phyloP scores from a whole-genome alignment of 2,329 filamentous ascomycete genomes.

The Colletotrichum neosansevieriae region DNA sequence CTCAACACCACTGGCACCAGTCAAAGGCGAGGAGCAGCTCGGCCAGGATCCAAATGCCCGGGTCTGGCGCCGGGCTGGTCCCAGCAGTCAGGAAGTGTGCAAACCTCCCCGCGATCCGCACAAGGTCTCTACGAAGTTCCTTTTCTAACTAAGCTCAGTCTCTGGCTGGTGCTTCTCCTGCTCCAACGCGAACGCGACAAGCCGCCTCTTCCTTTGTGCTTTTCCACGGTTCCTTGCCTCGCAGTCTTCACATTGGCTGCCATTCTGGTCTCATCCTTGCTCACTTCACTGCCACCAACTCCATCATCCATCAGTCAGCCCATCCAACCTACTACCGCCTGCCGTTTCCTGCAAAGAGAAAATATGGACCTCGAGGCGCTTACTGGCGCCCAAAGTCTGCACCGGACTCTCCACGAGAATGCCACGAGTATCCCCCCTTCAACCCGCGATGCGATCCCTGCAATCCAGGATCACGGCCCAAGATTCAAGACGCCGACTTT shows the following conservation, averaged over 20 bases:
- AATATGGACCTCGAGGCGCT: background rate
- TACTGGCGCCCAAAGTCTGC: background rate
- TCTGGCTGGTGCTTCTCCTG: background rate
- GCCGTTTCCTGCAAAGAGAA: background rate
- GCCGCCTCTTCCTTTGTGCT: background rate
- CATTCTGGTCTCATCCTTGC: background rate
- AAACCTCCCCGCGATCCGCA: slow-evolving; percentile 29
- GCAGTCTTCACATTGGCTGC: background rate
- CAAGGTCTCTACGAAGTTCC: slow-evolving; percentile 8
- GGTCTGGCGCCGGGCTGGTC: slow-evolving; percentile 15
- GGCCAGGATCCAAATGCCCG: slow-evolving; percentile 3
- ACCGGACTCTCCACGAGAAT: background rate
- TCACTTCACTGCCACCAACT: slow-evolving; percentile 2
- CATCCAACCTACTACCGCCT: background rate
- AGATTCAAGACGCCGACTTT: background rate
- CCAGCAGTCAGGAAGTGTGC: slow-evolving; percentile 27
- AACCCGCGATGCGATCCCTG: background rate
- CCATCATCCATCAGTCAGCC: slow-evolving; percentile 2
- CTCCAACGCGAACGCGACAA: background rate
- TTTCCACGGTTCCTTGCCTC: background rate
- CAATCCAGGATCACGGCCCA: background rate
- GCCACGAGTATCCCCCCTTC: background rate
- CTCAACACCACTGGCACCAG: no score
- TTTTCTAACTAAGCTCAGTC: background rate
- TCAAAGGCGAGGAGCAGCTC: no score